Evolutionary conservation across 139 green algal genomes (phyloP).

Genomic region (Picochlorum sp.): DNA sequence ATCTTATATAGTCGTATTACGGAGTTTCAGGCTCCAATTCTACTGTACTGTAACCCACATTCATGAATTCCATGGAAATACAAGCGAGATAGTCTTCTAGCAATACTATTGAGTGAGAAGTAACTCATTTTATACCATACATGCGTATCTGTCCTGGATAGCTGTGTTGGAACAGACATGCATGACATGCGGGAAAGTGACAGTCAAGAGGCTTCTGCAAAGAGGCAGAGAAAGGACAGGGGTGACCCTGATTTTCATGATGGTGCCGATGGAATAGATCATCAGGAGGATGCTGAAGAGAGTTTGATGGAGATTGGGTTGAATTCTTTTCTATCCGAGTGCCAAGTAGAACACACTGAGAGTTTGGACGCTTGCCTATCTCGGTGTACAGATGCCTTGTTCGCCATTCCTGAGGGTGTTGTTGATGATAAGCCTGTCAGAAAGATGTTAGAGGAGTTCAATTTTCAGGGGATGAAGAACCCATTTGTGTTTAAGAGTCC

Average conservation of each 20-base stretch:
- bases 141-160: too few species aligned
- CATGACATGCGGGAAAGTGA: too few species aligned
- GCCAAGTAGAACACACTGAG: background rate
- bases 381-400: background rate
- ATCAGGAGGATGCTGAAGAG: constrained; percentile 21
- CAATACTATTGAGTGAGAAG: too few species aligned
- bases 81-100: too few species aligned
- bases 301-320: constrained; percentile 27
- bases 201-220: too few species aligned
- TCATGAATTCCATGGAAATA: too few species aligned
- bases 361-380: constrained; percentile 17
- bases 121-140: too few species aligned
- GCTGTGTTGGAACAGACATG: too few species aligned
- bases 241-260: background rate
- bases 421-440: background rate
- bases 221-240: too few species aligned
- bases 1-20: too few species aligned
- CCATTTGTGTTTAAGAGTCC: background rate
- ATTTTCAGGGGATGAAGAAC: background rate
- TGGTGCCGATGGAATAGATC: constrained; percentile 12
- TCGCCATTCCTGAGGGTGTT: background rate
- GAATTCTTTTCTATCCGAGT: background rate
- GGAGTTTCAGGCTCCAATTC: too few species aligned
- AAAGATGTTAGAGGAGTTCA: background rate
- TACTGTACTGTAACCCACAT: too few species aligned